A percentile compares a stretch with the other conserved stretches of the same genome.
Evolutionary conservation across 768 basidiomycete species (phyloP).

Genomic region (Boletales sp.): DNA sequence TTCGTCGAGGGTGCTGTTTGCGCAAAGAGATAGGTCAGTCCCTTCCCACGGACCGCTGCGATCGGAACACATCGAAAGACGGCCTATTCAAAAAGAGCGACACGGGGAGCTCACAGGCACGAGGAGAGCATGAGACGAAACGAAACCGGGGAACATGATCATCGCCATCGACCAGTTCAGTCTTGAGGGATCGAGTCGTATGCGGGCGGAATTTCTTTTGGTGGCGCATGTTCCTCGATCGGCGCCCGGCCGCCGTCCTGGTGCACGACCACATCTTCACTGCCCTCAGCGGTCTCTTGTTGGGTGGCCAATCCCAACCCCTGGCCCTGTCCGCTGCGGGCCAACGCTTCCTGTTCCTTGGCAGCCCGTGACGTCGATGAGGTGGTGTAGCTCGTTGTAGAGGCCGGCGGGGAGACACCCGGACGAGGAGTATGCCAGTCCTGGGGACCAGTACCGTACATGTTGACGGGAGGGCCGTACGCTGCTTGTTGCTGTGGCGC

Average conservation of each 20-base stretch:
- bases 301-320: conserved; percentile 20
- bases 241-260: conserved; percentile 26
- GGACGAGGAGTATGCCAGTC: conserved; percentile 22
- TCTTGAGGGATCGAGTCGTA: conserved; percentile 27
- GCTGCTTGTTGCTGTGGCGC: conserved; percentile 1
- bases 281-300: conserved; percentile 18
- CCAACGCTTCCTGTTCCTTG: conserved; percentile 26
- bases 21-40: too few relatives aligned
- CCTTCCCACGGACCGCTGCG: too few relatives aligned
- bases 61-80: too few relatives aligned
- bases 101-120: too few relatives aligned
- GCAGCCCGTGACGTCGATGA: conserved; percentile 5
- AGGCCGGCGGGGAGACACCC: conserved; percentile 18
- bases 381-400: conserved; percentile 17
- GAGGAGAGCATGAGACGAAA: background rate
- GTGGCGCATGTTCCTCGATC: conserved; percentile 12
- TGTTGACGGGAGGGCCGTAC: conserved; percentile 3
- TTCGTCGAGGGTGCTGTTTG: too few relatives aligned
- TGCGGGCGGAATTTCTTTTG: conserved; percentile 26
- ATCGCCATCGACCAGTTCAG: background rate
- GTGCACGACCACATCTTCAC: conserved; percentile 24
- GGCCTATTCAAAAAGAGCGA: too few relatives aligned
- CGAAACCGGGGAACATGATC: background rate
- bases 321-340: conserved; percentile 11
- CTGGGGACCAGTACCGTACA: conserved; percentile 10